Conservation (phyloP, 169 alveolate genomes). For the Plasmodium gonderi region DNA sequence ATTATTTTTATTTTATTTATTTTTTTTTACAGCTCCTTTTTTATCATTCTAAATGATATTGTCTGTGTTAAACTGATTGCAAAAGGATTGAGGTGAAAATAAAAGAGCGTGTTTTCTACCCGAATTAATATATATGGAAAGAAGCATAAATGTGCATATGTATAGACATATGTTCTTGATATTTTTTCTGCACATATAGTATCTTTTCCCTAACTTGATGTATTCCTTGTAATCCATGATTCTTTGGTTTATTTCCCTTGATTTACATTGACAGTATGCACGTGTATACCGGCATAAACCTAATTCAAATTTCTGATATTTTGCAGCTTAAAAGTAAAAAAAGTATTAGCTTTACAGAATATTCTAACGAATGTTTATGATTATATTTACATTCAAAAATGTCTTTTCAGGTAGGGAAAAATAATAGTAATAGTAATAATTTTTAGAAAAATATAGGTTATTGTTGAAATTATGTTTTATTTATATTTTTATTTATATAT, state of each 20-base stretch:
- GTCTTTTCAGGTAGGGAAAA: conserved; percentile 31
- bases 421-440: not conserved
- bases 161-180: not conserved
- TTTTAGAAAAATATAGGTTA: not conserved
- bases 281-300: not conserved
- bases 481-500: too few relatives aligned
- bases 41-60: conserved; percentile 46
- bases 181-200: not conserved
- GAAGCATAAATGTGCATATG: not conserved
- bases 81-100: conserved; percentile 38
- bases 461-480: not conserved
- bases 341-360: conserved; percentile 26
- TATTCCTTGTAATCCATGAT: not conserved
- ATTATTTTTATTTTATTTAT: not conserved
- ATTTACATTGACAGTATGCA: not conserved
- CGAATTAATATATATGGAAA: not conserved
- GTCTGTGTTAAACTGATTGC: conserved; percentile 24
- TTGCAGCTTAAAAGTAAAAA: conserved; percentile 23
- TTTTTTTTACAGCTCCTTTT: conserved; percentile 26
- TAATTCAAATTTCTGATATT: not conserved
- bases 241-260: too few relatives aligned
- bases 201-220: not conserved
- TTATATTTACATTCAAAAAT: conserved; percentile 32
- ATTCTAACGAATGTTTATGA: conserved; percentile 21
- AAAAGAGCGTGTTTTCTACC: not conserved